Percentiles rank a stretch among this genome's conserved stretches.
Evolutionary conservation across 148 eudicot genomes (phyloP).

Genomic region (Persicaria tinctoria): DNA sequence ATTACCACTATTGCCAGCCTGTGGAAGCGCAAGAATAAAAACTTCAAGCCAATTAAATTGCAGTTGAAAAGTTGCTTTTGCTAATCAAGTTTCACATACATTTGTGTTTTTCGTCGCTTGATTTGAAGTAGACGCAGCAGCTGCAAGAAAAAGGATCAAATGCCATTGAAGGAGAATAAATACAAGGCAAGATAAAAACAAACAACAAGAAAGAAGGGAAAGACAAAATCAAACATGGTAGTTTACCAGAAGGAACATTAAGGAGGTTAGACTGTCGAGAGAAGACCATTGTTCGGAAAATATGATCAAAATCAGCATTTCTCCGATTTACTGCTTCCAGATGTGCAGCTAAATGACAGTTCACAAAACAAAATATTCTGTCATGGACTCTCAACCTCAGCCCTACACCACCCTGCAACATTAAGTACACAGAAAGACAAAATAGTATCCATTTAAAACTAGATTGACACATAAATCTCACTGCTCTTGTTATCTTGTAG

Average conservation of each 20-base stretch:
- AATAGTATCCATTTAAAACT: no score
- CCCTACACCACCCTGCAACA: constrained; percentile 94
- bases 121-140: constrained; percentile 59
- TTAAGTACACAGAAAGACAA: not conserved
- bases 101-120: constrained; percentile 48
- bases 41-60: constrained; percentile 13
- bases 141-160: constrained; percentile 74
- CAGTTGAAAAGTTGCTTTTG: not conserved
- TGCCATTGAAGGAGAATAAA: constrained; percentile 57
- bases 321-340: constrained; percentile 92
- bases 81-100: constrained; percentile 31
- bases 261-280: constrained; percentile 63
- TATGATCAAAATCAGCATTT: constrained; percentile 94
- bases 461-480: not conserved
- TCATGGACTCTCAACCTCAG: constrained; percentile 92
- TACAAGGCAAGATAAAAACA: constrained; percentile 66
- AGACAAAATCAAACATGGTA: constrained; percentile 31
- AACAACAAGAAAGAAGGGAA: constrained; percentile 63
- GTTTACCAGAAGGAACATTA: constrained; percentile 85
- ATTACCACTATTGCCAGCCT: constrained; percentile 32
- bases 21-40: constrained; percentile 14
- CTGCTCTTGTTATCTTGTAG: not conserved
- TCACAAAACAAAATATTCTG: constrained; percentile 80
- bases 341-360: constrained; percentile 98
- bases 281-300: constrained; percentile 74